Conservation (phyloP, 2,329 filamentous ascomycete species). For the Hortaea sp. region DNA sequence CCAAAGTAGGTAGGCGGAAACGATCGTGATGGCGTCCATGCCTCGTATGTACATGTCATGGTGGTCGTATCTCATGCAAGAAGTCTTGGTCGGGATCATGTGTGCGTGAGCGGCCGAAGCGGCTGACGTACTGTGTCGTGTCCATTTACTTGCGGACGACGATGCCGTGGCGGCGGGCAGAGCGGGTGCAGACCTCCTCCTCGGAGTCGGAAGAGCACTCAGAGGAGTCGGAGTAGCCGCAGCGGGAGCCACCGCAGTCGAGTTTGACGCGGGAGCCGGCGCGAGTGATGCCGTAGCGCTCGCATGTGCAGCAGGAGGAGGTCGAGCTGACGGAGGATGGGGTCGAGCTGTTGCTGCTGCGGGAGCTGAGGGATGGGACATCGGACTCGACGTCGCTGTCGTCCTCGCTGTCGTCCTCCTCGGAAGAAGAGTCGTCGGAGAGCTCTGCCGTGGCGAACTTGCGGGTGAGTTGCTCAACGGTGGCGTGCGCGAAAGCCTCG, state of each 20-base stretch:
- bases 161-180: slow-evolving; percentile 37
- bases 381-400: slow-evolving; percentile 29
- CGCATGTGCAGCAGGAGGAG: slow-evolving; percentile 67
- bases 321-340: slow-evolving; percentile 44
- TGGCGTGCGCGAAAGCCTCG: slow-evolving; percentile 64
- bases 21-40: slow-evolving; percentile 2
- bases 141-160: slow-evolving; percentile 26
- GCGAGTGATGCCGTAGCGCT: slow-evolving; percentile 93
- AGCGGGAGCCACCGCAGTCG: slow-evolving; percentile 84
- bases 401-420: slow-evolving; percentile 7
- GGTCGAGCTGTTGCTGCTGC: slow-evolving; percentile 54
- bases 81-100: background rate
- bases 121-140: background rate
- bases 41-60: slow-evolving; percentile 2
- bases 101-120: background rate
- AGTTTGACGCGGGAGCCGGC: slow-evolving; percentile 84
- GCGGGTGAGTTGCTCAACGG: slow-evolving; percentile 65
- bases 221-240: slow-evolving; percentile 63
- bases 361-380: slow-evolving; percentile 53
- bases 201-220: slow-evolving; percentile 61
- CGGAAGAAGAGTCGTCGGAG: slow-evolving; percentile 44
- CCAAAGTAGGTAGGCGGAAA: slow-evolving; percentile 2
- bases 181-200: slow-evolving; percentile 32
- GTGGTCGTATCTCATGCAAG: slow-evolving; percentile 1
- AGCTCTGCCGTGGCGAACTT: slow-evolving; percentile 42